Conservation (phyloP, 805 yeast species). For the Pichia nanzhaoensis region DNA sequence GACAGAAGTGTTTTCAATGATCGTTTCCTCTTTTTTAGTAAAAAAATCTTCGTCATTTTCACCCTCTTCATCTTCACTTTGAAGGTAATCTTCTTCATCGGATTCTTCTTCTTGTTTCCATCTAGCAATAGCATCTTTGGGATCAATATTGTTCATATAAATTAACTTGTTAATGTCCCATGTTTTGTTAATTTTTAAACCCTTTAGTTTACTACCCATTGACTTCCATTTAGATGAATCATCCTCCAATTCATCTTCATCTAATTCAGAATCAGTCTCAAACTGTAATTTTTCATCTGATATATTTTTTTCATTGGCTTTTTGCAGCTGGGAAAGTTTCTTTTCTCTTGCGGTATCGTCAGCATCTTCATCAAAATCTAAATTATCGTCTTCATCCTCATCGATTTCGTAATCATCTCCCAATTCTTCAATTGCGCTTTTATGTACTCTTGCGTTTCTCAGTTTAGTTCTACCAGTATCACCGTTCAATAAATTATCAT, state of each 20-base stretch:
- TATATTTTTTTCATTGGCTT: background rate
- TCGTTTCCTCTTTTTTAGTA: constrained; percentile 38
- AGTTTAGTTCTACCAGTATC: constrained; percentile 59
- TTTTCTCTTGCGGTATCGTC: constrained; percentile 35
- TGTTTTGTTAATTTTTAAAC: constrained; percentile 42
- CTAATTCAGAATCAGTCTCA: constrained; percentile 50
- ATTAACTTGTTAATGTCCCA: constrained; percentile 81
- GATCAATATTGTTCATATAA: constrained; percentile 71
- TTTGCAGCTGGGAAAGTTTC: constrained; percentile 34
- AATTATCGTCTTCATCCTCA: constrained; percentile 21
- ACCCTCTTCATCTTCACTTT: constrained; percentile 15
- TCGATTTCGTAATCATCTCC: constrained; percentile 42
- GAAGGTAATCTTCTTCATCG: constrained; percentile 35
- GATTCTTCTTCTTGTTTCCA: constrained; percentile 75
- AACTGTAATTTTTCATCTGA: constrained; percentile 31
- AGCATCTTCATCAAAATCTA: constrained; percentile 34
- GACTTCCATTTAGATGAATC: constrained; percentile 34
- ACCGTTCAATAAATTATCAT: constrained; percentile 24
- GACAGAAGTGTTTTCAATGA: constrained; percentile 32
- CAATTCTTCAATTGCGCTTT: constrained; percentile 41
- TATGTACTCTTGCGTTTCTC: constrained; percentile 57
- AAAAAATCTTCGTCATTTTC: constrained; percentile 50
- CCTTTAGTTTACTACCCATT: constrained; percentile 57
- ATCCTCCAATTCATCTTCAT: constrained; percentile 31
- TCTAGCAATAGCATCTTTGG: constrained; percentile 62